Evolutionary conservation across 345 rosid species (phyloP).

Genomic region (Combretum micranthum): DNA sequence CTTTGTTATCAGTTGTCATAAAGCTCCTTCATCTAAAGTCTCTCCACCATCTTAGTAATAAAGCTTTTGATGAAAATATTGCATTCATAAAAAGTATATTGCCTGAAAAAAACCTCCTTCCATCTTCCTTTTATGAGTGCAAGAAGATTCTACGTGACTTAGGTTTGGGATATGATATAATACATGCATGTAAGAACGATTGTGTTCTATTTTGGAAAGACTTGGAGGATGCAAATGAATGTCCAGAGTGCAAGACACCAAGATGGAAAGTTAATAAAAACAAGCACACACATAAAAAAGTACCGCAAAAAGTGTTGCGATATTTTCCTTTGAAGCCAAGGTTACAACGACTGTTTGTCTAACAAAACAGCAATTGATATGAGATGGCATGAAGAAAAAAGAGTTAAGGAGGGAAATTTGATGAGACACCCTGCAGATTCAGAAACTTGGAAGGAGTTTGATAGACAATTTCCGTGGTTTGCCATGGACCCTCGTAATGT

Average conservation of each 20-base stretch:
- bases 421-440: conserved; percentile 5
- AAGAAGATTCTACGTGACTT: neutral
- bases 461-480: neutral
- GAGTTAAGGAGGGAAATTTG: neutral
- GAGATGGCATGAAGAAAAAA: conserved; percentile 7
- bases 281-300: neutral
- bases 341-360: neutral
- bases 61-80: neutral
- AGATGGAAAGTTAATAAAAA: neutral
- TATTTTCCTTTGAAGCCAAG: conserved; percentile 10
- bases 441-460: neutral
- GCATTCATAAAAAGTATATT: neutral
- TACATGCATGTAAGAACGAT: neutral
- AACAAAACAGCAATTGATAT: neutral
- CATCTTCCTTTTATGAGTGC: conserved; percentile 2
- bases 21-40: conserved; percentile 17
- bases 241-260: neutral
- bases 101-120: neutral
- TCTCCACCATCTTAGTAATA: conserved; percentile 15
- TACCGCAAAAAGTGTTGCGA: neutral
- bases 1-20: neutral
- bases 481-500: neutral
- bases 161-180: neutral
- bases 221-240: neutral
- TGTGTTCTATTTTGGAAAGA: neutral